These are phyloP conservation scores for Peterozyma toletana DNA, from an alignment of 805 yeast genomes.

Conservation along the genomic window DNA sequence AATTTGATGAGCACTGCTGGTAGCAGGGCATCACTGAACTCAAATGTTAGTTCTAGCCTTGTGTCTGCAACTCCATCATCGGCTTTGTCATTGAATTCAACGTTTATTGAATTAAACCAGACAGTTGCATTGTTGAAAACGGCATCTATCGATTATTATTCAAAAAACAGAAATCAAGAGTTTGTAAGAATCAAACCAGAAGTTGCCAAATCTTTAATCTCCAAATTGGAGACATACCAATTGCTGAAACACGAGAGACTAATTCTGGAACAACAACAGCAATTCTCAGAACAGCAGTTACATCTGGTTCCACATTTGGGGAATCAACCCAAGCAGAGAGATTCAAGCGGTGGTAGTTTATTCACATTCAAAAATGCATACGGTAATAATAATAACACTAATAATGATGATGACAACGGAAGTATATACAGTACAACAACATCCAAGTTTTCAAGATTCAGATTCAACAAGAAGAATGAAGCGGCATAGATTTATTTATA, in stretches of 20 bases:
- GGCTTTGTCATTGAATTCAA: conserved; percentile 53
- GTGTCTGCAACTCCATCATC: conserved; percentile 12
- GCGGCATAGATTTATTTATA: too few relatives aligned
- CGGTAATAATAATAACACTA: background rate
- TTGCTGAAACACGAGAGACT: conserved; percentile 1
- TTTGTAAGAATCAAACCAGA: conserved; percentile 72
- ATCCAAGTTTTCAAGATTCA: background rate
- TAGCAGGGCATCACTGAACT: conserved; percentile 11
- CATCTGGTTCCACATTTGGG: too few relatives aligned
- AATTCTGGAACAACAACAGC: background rate
- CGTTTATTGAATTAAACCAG: conserved; percentile 76
- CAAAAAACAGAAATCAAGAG: conserved; percentile 44
- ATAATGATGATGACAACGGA: conserved; percentile 14
- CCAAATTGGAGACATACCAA: conserved; percentile 37
- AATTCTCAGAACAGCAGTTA: too few relatives aligned
- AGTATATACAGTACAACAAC: conserved; percentile 17
- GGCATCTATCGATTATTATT: conserved; percentile 59
- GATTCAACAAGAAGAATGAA: background rate
- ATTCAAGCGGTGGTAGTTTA: too few relatives aligned
- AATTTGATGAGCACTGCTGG: conserved; percentile 23
- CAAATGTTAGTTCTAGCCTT: conserved; percentile 10
- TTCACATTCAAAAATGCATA: too few relatives aligned
- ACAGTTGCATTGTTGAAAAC: conserved; percentile 62
- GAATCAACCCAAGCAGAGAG: too few relatives aligned
- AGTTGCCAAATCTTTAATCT: conserved; percentile 54